Base-by-base conservation (phyloP, 176 grass and related monocot genomes). In the Themeda triandra region DNA sequence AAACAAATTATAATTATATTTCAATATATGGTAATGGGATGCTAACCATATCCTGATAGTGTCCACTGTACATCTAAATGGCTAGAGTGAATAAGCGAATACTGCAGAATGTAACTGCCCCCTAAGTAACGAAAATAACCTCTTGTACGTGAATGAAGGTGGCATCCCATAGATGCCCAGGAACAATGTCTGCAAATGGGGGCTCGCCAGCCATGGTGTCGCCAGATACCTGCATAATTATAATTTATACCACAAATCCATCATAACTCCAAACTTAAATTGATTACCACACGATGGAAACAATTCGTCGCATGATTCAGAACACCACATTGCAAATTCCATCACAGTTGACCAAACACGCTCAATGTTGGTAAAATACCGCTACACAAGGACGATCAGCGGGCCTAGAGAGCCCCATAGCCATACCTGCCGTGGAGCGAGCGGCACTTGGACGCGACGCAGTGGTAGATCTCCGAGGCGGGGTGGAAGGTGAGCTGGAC, bases 171-270 rank as follows among this genome's bases (percentile, higher is more conserved):
- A 89, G 65, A 96, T 96, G 29, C 86, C 94, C 35, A 99, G 74
- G 85, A 99, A 96, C 73, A 89, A 77, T 32, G 93, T 99, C 85
- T 99, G 96, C 73, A 99, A 83, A 84, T 99, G 96, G 3, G 93
- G 96, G 88, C 96, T 96, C 23, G 96, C 89, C 5, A 99, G 88
- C 96, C 96, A 94, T 41, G 88, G 96, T 1, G 93, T 99, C 27
- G 82, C 91, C 84, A 95, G 89, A 54, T 99, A 99, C 86, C 93
- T 99, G 51, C 24, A 80, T 67, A 42, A 29, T 53, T 24, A 72
- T 45, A 83, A 42, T n/a, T 53, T 24, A 72, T 45, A 83, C n/a
- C 2, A 24, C 63, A 82, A 76, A 66, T 73, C 14, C 24, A 76
- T 76, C 32, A 84, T 39, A 32, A 62, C n/a, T 56, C 70, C 14